Evolutionary conservation across 1,284 basidiomycete species (phyloP).

Genomic region (Pascua sp.): DNA sequence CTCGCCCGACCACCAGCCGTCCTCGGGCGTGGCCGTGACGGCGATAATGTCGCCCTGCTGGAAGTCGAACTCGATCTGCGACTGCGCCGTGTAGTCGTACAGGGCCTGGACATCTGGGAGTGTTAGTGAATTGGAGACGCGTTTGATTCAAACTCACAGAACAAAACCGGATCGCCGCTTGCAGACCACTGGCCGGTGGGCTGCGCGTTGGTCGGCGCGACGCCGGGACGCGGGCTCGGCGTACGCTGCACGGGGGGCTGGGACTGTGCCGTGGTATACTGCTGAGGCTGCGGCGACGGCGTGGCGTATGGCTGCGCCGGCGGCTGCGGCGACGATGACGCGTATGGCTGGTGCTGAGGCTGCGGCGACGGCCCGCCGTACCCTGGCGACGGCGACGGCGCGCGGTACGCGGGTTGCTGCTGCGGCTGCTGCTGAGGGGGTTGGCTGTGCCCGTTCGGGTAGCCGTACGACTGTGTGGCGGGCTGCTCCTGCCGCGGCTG

Average conservation of each 20-base stretch:
- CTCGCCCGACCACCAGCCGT: conserved; percentile 82
- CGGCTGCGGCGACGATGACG: conserved; percentile 5
- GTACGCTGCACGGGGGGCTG: conserved; percentile 24
- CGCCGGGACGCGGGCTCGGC: conserved; percentile 40
- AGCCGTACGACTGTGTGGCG: conserved; percentile 10
- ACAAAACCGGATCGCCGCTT: conserved; percentile 45
- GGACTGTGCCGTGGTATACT: conserved; percentile 18
- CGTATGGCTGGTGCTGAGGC: conserved; percentile 16
- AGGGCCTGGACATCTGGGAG: conserved; percentile 69
- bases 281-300: conserved; percentile 17
- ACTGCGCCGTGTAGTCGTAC: conserved; percentile 84
- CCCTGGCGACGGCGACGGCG: conserved; percentile 17
- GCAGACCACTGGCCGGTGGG: conserved; percentile 49
- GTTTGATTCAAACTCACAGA: conserved; percentile 36
- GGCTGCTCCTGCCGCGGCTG: conserved; percentile 27
- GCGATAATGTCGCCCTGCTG: conserved; percentile 88
- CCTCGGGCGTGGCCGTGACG: conserved; percentile 83
- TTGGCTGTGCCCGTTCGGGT: conserved; percentile 2
- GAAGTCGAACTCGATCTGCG: conserved; percentile 65
- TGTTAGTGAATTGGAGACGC: background rate
- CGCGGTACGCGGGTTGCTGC: conserved; percentile 8
- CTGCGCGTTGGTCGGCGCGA: conserved; percentile 37
- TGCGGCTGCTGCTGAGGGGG: conserved; percentile 6
- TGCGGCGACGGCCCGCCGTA: conserved; percentile 9
- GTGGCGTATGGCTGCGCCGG: background rate